Evolutionary conservation across 2,329 filamentous ascomycete genomes (phyloP).

Genomic region (Pseudogymnoascus sp.): DNA sequence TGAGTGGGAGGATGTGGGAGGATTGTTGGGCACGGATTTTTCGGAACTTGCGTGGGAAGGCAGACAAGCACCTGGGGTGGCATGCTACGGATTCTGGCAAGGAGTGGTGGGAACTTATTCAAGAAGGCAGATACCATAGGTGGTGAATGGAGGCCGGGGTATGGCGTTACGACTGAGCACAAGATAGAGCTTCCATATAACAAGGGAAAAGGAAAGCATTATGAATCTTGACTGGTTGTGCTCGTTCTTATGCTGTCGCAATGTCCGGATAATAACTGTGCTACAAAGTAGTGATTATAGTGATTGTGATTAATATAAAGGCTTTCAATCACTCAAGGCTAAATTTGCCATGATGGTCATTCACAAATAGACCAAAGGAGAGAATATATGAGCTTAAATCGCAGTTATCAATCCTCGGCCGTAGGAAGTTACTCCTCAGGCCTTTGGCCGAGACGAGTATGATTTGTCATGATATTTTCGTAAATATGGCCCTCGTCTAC

Average conservation of each 20-base stretch:
- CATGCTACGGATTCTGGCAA: no score
- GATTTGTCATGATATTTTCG: not conserved
- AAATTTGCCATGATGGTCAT: not conserved
- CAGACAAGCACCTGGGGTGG: not conserved
- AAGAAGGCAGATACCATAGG: conserved; percentile 3
- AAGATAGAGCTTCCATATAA: conserved; percentile 5
- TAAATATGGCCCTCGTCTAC: conserved; percentile 33
- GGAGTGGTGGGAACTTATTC: no score
- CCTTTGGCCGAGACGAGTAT: no score
- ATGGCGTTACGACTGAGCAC: conserved; percentile 5
- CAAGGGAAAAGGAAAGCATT: conserved; percentile 5
- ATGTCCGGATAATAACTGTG: no score
- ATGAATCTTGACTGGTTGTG: conserved; percentile 9
- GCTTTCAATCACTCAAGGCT: not conserved
- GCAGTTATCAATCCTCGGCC: not conserved
- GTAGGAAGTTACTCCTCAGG: no score
- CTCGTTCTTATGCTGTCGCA: no score
- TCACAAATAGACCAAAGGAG: not conserved
- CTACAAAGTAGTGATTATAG: not conserved
- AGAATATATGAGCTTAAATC: not conserved
- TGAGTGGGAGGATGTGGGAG: conserved; percentile 22
- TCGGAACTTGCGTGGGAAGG: not conserved
- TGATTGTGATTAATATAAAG: not conserved
- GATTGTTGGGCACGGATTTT: not conserved
- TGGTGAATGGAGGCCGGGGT: conserved; percentile 6